These are phyloP conservation scores for Orobanche coerulescens DNA, from an alignment of 257 asterid species.

Conservation along the genomic window DNA sequence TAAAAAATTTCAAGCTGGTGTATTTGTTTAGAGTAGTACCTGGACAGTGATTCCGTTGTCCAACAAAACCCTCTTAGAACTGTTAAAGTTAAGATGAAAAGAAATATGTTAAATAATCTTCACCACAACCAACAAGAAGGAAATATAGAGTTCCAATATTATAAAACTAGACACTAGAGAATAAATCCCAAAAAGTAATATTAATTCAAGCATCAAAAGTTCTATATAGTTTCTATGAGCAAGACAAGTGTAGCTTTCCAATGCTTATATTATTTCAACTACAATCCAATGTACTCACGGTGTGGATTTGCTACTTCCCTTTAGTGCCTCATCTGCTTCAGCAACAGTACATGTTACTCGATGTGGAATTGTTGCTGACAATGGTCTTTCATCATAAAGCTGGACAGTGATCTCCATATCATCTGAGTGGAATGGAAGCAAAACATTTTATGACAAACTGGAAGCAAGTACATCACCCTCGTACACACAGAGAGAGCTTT, in stretches of 20 bases:
- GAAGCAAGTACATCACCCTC: not conserved
- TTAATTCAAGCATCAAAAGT: not conserved
- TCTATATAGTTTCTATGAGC: not conserved
- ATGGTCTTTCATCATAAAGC: conserved; percentile 58
- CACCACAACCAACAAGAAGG: conserved; percentile 18
- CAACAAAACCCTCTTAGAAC: conserved; percentile 80
- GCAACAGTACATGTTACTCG: conserved; percentile 74
- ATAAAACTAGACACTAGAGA: conserved; percentile 2
- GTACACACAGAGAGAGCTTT: too few relatives aligned
- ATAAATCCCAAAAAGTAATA: not conserved
- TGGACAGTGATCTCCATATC: conserved; percentile 72
- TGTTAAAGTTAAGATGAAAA: conserved; percentile 30
- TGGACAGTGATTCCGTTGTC: conserved; percentile 80
- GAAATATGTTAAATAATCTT: conserved; percentile 8
- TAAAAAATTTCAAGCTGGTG: not conserved
- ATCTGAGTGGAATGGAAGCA: conserved; percentile 39
- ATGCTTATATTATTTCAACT: not conserved
- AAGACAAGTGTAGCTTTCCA: not conserved
- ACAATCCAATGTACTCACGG: conserved; percentile 53
- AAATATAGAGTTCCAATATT: conserved; percentile 3
- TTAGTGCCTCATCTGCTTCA: conserved; percentile 57
- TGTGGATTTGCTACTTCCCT: conserved; percentile 58
- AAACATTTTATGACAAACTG: not conserved
- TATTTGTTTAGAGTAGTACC: conserved; percentile 36
- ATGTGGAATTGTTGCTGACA: conserved; percentile 74